Percentiles rank a stretch among this genome's conserved stretches.
Conservation (phyloP, 2,329 filamentous ascomycete species). For the Aciculosporium take region DNA sequence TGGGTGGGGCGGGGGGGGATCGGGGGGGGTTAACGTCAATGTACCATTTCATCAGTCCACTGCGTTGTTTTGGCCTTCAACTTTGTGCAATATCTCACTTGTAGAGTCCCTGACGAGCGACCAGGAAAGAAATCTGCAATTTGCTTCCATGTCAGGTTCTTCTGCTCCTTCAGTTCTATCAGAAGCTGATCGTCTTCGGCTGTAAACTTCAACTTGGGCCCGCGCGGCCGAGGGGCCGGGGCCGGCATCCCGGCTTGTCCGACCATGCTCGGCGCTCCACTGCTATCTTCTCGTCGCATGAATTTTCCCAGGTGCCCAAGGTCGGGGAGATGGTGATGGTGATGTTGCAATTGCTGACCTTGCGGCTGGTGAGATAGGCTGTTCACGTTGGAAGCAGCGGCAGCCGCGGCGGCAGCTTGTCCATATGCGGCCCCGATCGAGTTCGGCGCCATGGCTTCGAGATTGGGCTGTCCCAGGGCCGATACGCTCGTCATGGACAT, state of each 20-base stretch:
- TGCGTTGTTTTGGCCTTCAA: slow-evolving; percentile 85
- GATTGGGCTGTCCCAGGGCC: slow-evolving; percentile 39
- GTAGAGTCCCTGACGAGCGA: slow-evolving; percentile 74
- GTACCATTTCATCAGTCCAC: slow-evolving; percentile 88
- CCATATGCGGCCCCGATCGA: slow-evolving; percentile 38
- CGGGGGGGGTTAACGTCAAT: slow-evolving; percentile 13
- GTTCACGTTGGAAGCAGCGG: slow-evolving; percentile 8
- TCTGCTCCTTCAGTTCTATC: slow-evolving; percentile 85
- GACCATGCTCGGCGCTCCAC: slow-evolving; percentile 68
- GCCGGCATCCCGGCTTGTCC: slow-evolving; percentile 77
- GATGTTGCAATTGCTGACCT: slow-evolving; percentile 43
- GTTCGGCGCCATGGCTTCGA: slow-evolving; percentile 40
- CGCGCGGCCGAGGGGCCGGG: slow-evolving; percentile 65
- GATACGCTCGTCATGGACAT: slow-evolving; percentile 35
- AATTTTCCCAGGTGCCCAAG: slow-evolving; percentile 56
- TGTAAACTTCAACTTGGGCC: slow-evolving; percentile 88
- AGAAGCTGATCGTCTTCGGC: slow-evolving; percentile 79
- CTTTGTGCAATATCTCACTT: slow-evolving; percentile 91
- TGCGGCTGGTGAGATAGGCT: slow-evolving; percentile 3
- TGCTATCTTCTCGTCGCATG: slow-evolving; percentile 43
- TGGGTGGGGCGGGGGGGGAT: too few relatives aligned
- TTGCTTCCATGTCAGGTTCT: slow-evolving; percentile 92
- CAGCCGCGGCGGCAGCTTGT: slow-evolving; percentile 24
- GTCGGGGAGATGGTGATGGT: slow-evolving; percentile 70
- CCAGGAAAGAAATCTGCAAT: slow-evolving; percentile 94